phyloP scores from a whole-genome alignment of 306 rosid species.

The Citrullus mucosospermus region DNA sequence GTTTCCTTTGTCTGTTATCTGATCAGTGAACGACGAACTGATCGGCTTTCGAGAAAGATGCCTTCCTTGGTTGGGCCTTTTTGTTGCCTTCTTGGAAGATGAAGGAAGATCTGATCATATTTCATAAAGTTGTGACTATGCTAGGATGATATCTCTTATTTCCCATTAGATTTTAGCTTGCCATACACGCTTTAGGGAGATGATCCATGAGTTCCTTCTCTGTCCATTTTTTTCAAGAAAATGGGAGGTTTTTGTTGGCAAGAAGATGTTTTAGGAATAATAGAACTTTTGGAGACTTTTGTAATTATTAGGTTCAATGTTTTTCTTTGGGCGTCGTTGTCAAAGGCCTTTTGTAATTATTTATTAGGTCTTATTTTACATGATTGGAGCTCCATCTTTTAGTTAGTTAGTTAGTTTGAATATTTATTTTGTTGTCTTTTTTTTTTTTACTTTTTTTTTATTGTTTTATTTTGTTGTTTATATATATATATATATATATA shows the following conservation, averaged over 20 bases:
- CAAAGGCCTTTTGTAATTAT: neutral
- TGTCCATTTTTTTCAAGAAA: neutral
- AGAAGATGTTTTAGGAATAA: neutral
- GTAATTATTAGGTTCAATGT: neutral
- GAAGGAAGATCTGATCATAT: neutral
- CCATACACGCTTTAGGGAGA: neutral
- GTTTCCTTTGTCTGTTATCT: neutral
- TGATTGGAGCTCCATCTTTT: neutral
- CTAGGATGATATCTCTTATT: neutral
- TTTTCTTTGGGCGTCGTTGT: neutral
- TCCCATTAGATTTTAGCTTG: neutral
- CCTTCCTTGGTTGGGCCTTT: neutral
- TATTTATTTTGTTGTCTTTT: neutral
- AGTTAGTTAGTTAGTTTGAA: neutral
- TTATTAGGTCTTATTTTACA: neutral
- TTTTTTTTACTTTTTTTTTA: no score
- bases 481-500: no score
- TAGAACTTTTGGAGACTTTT: neutral
- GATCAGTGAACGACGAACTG: neutral
- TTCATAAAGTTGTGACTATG: neutral
- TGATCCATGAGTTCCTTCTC: neutral
- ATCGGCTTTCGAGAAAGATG: neutral
- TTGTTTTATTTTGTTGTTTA: neutral
- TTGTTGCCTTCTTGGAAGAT: neutral
- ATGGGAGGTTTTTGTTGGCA: no score